These are phyloP conservation scores for Plenodomus lindquistii DNA, from an alignment of 2,329 filamentous ascomycete genomes.

Conservation along the genomic window DNA sequence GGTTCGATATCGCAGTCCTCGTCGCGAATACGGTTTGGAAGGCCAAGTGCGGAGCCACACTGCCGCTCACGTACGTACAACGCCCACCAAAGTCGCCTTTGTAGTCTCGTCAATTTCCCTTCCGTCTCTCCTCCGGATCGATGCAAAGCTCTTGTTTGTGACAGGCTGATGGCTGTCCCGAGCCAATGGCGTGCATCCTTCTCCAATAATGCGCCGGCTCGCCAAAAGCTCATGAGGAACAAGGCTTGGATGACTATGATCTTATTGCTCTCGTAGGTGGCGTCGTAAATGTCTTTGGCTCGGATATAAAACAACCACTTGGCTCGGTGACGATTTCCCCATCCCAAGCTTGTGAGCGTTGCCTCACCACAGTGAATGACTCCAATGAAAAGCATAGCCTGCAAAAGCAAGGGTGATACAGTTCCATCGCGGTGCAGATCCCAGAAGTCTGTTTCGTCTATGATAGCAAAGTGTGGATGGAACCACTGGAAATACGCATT, in stretches of 20 bases:
- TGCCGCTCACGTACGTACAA: constrained; percentile 58
- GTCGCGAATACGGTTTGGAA: constrained; percentile 54
- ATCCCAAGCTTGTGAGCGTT: constrained; percentile 51
- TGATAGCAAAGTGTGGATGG: constrained; percentile 60
- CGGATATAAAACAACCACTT: constrained; percentile 57
- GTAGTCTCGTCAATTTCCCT: constrained; percentile 42
- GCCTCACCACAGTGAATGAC: constrained; percentile 57
- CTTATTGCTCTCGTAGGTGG: constrained; percentile 57
- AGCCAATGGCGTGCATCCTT: constrained; percentile 47
- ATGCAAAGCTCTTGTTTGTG: constrained; percentile 55
- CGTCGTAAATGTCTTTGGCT: constrained; percentile 58
- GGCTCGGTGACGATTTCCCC: constrained; percentile 54
- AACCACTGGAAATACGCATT: constrained; percentile 61
- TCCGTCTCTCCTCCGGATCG: constrained; percentile 33
- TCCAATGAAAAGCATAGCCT: constrained; percentile 60
- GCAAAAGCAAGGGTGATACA: constrained; percentile 56
- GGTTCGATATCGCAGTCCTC: constrained; percentile 54
- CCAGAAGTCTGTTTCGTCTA: constrained; percentile 54
- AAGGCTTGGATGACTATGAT: constrained; percentile 56
- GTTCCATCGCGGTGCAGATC: constrained; percentile 45
- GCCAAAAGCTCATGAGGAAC: constrained; percentile 62
- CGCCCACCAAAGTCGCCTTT: constrained; percentile 59
- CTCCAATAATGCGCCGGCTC: constrained; percentile 49
- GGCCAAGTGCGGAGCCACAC: constrained; percentile 50
- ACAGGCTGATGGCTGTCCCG: constrained; percentile 54